Evolutionary conservation across 106 monocot genomes (phyloP).

Genomic region (Acorus calamus): DNA sequence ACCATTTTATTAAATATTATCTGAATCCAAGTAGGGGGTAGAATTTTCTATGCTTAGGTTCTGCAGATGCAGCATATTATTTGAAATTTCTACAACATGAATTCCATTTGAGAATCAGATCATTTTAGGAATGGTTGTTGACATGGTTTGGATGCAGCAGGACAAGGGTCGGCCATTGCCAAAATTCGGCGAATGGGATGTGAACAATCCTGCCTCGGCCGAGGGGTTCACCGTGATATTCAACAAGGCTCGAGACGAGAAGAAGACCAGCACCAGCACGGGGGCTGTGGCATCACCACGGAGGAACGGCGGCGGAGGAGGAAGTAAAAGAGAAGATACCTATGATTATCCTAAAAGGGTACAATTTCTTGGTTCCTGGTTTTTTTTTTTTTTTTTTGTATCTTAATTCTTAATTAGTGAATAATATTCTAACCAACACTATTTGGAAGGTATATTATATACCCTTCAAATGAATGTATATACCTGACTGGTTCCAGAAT

Average conservation of each 20-base stretch:
- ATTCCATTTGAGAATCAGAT: no score
- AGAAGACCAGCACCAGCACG: constrained; percentile 28
- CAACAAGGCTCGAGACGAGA: constrained; percentile 78
- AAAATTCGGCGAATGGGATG: constrained; percentile 91
- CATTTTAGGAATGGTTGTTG: no score
- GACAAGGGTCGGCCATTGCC: constrained; percentile 54
- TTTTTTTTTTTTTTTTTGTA: no score
- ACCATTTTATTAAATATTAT: no score
- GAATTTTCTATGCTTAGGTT: no score
- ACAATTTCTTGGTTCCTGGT: constrained; percentile 14
- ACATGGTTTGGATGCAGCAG: constrained; percentile 8
- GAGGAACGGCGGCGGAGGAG: constrained; percentile 6
- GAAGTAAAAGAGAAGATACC: constrained; percentile 13
- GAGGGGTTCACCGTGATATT: constrained; percentile 85
- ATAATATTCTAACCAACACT: neutral
- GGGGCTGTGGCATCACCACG: neutral
- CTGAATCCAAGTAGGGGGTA: no score
- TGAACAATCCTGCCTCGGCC: constrained; percentile 80
- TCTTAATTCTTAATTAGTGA: neutral
- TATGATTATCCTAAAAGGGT: constrained; percentile 28
- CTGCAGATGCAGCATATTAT: no score
- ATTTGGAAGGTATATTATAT: neutral
- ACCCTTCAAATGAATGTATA: no score
- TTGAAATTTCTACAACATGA: no score
- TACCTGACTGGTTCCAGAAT: no score